Evolutionary conservation across 2,329 filamentous ascomycete genomes (phyloP).

Genomic region (Fusarium poae): DNA sequence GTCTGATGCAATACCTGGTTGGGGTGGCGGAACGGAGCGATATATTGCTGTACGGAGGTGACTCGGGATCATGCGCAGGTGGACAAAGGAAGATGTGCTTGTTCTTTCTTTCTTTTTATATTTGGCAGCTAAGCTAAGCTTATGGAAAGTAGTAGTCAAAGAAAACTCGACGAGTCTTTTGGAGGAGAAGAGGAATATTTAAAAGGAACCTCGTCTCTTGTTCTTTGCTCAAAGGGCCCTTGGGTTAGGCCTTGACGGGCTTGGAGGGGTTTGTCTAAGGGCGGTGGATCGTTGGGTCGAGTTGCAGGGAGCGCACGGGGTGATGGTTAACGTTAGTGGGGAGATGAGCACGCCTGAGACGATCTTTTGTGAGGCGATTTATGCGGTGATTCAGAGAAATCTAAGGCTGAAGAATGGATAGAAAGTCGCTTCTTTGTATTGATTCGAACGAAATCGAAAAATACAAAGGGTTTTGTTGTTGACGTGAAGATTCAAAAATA

Average conservation of each 20-base stretch:
- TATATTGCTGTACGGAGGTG: slow-evolving; percentile 22
- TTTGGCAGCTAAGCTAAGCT: slow-evolving; percentile 48
- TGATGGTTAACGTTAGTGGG: slow-evolving; percentile 42
- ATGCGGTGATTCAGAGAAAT: background rate
- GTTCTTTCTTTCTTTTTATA: slow-evolving; percentile 41
- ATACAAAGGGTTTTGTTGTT: background rate
- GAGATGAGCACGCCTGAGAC: slow-evolving; percentile 34
- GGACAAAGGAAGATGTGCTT: slow-evolving; percentile 37
- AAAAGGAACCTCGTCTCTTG: slow-evolving; percentile 25
- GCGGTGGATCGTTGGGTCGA: slow-evolving; percentile 51
- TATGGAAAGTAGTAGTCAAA: slow-evolving; percentile 34
- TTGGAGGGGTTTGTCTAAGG: slow-evolving; percentile 48
- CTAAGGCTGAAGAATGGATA: background rate
- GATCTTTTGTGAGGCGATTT: slow-evolving; percentile 11
- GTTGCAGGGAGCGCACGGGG: slow-evolving; percentile 47
- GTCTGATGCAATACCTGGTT: slow-evolving; percentile 16
- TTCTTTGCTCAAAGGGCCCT: slow-evolving; percentile 41
- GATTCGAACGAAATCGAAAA: background rate
- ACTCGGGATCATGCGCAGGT: slow-evolving; percentile 39
- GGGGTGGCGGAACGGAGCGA: slow-evolving; percentile 42
- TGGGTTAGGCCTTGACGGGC: slow-evolving; percentile 42
- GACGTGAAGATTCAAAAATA: slow-evolving; percentile 12
- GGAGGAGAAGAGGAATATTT: slow-evolving; percentile 17
- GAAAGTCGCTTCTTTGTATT: background rate
- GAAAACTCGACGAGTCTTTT: slow-evolving; percentile 20